A percentile compares a stretch with the other conserved stretches of the same genome.
These are phyloP conservation scores for Apiospora arundinis DNA, from an alignment of 2,329 filamentous ascomycete genomes.

Conservation along the genomic window DNA sequence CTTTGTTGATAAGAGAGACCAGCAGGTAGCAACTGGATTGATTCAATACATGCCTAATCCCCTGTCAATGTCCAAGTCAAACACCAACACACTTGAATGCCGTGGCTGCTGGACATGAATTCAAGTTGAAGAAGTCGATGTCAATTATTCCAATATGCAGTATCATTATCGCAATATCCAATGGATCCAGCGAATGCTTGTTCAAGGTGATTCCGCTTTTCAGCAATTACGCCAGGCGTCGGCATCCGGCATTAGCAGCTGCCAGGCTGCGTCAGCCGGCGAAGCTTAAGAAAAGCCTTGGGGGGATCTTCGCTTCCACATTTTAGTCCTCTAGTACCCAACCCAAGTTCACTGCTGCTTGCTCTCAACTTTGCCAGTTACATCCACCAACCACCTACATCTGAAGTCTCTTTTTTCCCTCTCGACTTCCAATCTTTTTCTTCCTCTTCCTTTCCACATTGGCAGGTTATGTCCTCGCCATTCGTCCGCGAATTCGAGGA, in stretches of 20 bases:
- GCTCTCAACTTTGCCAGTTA: conserved; percentile 9
- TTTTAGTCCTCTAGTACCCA: neutral
- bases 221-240: neutral
- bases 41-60: too few relatives aligned
- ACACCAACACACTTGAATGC: neutral
- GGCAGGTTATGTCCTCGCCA: conserved; percentile 32
- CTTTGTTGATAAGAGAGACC: too few relatives aligned
- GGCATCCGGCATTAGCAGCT: conserved; percentile 8
- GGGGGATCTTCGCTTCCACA: neutral
- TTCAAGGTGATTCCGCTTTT: neutral
- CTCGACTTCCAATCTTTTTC: neutral
- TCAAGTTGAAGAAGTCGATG: too few relatives aligned
- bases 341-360: conserved; percentile 9
- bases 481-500: conserved; percentile 30
- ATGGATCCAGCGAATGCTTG: too few relatives aligned
- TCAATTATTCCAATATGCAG: too few relatives aligned
- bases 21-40: too few relatives aligned
- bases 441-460: neutral
- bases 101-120: too few relatives aligned
- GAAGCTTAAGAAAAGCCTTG: neutral
- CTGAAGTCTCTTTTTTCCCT: neutral
- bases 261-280: neutral
- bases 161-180: too few relatives aligned
- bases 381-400: neutral
- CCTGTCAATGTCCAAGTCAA: neutral